Conservation (phyloP, 139 green algal species). For the Tetradesmus lagerheimii region DNA sequence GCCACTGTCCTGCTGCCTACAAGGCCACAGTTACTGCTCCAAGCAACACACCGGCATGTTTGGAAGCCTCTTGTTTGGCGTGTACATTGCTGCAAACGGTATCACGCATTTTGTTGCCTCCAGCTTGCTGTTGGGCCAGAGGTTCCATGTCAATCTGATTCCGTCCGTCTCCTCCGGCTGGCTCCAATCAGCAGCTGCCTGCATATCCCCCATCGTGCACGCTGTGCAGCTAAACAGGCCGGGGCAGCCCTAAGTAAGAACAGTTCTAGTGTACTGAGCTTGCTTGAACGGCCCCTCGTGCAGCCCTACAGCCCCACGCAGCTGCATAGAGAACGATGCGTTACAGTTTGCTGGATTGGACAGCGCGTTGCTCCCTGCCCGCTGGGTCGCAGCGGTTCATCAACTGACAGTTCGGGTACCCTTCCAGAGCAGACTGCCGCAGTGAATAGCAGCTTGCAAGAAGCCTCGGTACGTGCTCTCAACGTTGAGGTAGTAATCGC, state of each 20-base stretch:
- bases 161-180: constrained; percentile 44
- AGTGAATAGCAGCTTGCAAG: not conserved
- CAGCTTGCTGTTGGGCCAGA: constrained; percentile 94
- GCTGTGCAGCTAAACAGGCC: not conserved
- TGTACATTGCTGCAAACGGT: constrained; percentile 94
- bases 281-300: not conserved
- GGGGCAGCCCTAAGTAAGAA: not conserved
- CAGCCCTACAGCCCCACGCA: not conserved
- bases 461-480: not conserved
- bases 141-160: constrained; percentile 76
- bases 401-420: constrained; percentile 2
- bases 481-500: not conserved
- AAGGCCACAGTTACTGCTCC: not conserved
- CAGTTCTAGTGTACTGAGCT: not conserved
- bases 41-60: constrained; percentile 84
- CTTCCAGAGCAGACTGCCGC: not conserved
- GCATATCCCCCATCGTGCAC: not conserved
- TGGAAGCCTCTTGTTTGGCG: constrained; percentile 84
- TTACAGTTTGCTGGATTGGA: not conserved
- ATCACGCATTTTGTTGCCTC: constrained; percentile 98
- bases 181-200: constrained; percentile 30
- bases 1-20: constrained; percentile 9
- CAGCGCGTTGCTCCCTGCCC: not conserved
- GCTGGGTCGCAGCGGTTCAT: not conserved
- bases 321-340: not conserved